Evolutionary conservation across 352 stramenopile genomes (phyloP).

Genomic region (Aphanomyces stellatus): DNA sequence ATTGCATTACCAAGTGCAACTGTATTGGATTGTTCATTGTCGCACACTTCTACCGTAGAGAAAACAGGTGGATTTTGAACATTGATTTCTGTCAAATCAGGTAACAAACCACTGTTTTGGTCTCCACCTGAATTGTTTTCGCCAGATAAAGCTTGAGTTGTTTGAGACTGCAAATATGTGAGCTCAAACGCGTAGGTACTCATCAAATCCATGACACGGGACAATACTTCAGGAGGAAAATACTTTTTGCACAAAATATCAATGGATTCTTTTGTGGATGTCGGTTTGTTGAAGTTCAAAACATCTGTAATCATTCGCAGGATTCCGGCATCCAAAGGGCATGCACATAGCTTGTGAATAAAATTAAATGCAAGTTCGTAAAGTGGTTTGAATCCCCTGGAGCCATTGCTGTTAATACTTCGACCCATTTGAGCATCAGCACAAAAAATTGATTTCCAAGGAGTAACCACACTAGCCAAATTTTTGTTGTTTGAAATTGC

Average conservation of each 20-base stretch:
- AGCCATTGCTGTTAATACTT: neutral
- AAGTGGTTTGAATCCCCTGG: neutral
- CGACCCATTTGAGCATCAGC: neutral
- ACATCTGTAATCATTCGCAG: neutral
- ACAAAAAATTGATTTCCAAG: constrained; percentile 1
- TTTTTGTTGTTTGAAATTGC: neutral
- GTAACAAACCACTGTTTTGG: neutral
- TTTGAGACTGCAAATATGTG: neutral
- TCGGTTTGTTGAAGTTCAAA: constrained; percentile 1
- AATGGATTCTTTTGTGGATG: neutral
- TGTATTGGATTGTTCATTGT: neutral
- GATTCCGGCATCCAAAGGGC: neutral
- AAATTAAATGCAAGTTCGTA: neutral
- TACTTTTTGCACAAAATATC: neutral
- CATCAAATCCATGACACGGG: neutral
- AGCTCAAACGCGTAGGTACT: neutral
- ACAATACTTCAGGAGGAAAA: neutral
- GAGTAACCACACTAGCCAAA: neutral
- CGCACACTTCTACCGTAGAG: no score
- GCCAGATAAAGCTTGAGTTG: neutral
- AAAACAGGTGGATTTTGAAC: no score
- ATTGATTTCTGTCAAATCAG: neutral
- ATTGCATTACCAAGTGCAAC: no score
- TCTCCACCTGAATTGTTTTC: neutral
- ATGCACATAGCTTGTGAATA: neutral